A percentile compares a stretch with the other conserved stretches of the same genome.
These are phyloP conservation scores for Rhizophora apiculata DNA, from an alignment of 345 rosid species.

Conservation along the genomic window DNA sequence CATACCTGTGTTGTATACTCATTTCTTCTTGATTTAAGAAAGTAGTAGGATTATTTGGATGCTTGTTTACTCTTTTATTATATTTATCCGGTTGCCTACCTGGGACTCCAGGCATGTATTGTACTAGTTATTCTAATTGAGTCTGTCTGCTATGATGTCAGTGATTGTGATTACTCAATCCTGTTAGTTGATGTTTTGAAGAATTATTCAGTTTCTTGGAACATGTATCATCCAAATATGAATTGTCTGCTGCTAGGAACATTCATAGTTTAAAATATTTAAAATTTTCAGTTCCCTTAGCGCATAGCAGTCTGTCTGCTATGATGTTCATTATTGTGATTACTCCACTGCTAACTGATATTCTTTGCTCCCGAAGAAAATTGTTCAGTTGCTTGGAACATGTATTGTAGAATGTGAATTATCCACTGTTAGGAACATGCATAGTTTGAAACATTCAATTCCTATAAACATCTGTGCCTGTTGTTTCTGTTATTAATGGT, in stretches of 20 bases:
- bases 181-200: neutral
- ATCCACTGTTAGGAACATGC: neutral
- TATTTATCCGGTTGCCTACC: neutral
- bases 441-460: neutral
- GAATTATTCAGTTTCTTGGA: neutral
- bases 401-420: neutral
- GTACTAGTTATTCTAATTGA: neutral
- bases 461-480: neutral
- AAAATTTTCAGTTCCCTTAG: too few relatives aligned
- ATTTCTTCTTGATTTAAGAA: neutral
- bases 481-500: conserved; percentile 3
- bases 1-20: neutral
- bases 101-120: neutral
- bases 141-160: neutral
- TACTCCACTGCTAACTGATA: neutral
- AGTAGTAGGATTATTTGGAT: neutral
- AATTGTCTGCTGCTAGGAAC: neutral
- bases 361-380: neutral
- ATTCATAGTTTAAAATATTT: too few relatives aligned
- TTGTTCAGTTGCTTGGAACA: neutral
- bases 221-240: neutral
- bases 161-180: neutral
- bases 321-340: neutral
- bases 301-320: too few relatives aligned
- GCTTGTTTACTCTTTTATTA: neutral